Evolutionary conservation across 1,139 yeast genomes (phyloP).

Genomic region (Blastobotrys apis): DNA sequence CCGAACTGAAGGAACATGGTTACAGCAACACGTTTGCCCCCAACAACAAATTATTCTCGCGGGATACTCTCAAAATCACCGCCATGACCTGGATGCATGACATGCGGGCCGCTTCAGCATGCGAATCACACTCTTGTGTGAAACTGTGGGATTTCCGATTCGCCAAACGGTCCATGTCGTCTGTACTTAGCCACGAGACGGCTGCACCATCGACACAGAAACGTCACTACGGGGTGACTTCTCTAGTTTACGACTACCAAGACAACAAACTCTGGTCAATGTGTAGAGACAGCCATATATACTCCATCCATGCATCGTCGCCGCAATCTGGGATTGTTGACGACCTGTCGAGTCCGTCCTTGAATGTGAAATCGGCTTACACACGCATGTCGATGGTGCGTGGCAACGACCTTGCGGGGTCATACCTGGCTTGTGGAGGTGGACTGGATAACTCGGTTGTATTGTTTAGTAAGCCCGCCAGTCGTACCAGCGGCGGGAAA

Average conservation of each 20-base stretch:
- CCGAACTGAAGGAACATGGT: background rate
- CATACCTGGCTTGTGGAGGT: constrained; percentile 23
- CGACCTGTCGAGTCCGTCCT: constrained; percentile 15
- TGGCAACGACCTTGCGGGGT: constrained; percentile 9
- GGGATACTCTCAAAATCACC: constrained; percentile 6
- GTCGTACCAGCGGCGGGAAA: background rate
- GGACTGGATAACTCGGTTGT: constrained; percentile 18
- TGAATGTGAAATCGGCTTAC: constrained; percentile 20
- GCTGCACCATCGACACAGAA: constrained; percentile 10
- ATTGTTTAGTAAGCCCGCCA: constrained; percentile 20
- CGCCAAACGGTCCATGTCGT: background rate
- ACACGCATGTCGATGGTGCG: constrained; percentile 13
- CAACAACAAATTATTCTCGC: too few relatives aligned
- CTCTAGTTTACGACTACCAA: constrained; percentile 22
- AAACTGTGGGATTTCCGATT: constrained; percentile 12
- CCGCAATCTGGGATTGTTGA: constrained; percentile 17
- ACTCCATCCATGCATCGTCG: constrained; percentile 14
- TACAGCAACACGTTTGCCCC: background rate
- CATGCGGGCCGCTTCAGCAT: constrained; percentile 2
- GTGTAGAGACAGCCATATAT: constrained; percentile 21
- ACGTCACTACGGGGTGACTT: constrained; percentile 20
- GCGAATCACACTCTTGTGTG: constrained; percentile 14
- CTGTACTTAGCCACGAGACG: constrained; percentile 7
- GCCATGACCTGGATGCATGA: constrained; percentile 11
- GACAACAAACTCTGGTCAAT: constrained; percentile 24